Evolutionary conservation across 1,284 basidiomycete genomes (phyloP).

Genomic region (Pseudozyma flocculosa): DNA sequence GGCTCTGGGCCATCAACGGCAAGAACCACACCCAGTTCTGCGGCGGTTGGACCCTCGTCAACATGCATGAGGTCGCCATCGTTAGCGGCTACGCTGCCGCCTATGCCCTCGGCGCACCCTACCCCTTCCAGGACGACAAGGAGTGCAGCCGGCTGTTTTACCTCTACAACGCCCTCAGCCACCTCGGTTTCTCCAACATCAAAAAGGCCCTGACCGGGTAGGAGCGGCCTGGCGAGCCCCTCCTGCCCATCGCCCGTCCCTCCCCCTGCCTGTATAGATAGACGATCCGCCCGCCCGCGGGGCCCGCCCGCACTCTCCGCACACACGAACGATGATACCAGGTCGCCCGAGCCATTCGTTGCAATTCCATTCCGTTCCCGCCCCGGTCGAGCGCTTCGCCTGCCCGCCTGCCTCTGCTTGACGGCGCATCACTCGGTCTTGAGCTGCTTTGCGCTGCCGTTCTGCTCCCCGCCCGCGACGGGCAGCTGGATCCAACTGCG

Average conservation of each 20-base stretch:
- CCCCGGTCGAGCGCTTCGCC: no score
- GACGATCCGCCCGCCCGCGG: no score
- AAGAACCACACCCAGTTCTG: constrained; percentile 60
- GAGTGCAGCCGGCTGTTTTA: constrained; percentile 62
- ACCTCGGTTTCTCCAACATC: constrained; percentile 52
- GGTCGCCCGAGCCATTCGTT: no score
- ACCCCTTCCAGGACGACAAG: constrained; percentile 59
- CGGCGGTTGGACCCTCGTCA: constrained; percentile 60
- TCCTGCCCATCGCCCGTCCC: no score
- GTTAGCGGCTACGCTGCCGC: constrained; percentile 67
- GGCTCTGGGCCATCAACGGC: constrained; percentile 68
- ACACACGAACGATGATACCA: no score
- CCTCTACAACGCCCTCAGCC: constrained; percentile 62
- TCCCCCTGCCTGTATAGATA: no score
- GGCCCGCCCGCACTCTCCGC: no score
- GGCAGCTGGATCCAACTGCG: neutral
- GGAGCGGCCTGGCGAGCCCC: neutral
- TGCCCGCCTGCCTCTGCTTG: no score
- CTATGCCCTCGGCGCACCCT: constrained; percentile 65
- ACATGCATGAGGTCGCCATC: constrained; percentile 68
- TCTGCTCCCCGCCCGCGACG: no score
- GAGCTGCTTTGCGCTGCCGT: no score
- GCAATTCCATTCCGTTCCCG: no score
- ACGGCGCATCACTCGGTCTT: no score
- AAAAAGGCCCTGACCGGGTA: constrained; percentile 29